Percentiles rank a stretch among this genome's conserved stretches.
Evolutionary conservation across 805 yeast species (phyloP).

Genomic region (Cyberlindnera bimundalis): DNA sequence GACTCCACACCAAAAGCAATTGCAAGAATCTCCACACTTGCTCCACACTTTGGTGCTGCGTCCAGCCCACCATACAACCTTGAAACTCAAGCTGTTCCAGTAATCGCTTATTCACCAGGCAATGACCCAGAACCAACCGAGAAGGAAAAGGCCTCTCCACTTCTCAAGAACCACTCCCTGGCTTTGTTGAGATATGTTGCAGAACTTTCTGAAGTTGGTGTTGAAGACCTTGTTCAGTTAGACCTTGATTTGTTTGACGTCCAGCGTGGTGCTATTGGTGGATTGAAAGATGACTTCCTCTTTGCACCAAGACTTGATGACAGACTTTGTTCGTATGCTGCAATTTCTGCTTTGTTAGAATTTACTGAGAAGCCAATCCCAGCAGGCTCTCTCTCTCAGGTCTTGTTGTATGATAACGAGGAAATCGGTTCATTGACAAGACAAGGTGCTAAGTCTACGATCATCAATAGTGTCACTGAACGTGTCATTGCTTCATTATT

Average conservation of each 20-base stretch:
- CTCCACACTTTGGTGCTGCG: conserved; percentile 80
- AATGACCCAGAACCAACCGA: conserved; percentile 47
- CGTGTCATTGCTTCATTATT: conserved; percentile 41
- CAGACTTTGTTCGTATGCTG: conserved; percentile 76
- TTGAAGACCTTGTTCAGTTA: conserved; percentile 60
- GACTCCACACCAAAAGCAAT: conserved; percentile 65
- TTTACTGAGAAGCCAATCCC: conserved; percentile 35
- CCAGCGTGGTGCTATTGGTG: conserved; percentile 76
- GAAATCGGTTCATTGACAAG: conserved; percentile 80
- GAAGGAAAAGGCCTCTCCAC: conserved; percentile 59
- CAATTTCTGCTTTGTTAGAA: conserved; percentile 55
- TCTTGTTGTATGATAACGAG: conserved; percentile 73
- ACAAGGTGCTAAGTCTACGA: conserved; percentile 79
- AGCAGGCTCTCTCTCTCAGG: conserved; percentile 47
- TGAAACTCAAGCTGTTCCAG: conserved; percentile 77
- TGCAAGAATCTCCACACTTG: conserved; percentile 80
- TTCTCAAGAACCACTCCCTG: conserved; percentile 66
- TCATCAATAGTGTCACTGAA: conserved; percentile 60
- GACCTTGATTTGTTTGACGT: conserved; percentile 81
- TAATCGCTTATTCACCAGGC: conserved; percentile 53
- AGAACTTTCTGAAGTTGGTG: conserved; percentile 51
- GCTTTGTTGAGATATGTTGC: conserved; percentile 68
- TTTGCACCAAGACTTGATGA: conserved; percentile 85
- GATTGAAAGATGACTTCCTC: conserved; percentile 70
- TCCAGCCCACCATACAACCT: conserved; percentile 68